Conservation (phyloP, 2,329 filamentous ascomycete genomes). For the Ophiostoma novo-ulmi region DNA sequence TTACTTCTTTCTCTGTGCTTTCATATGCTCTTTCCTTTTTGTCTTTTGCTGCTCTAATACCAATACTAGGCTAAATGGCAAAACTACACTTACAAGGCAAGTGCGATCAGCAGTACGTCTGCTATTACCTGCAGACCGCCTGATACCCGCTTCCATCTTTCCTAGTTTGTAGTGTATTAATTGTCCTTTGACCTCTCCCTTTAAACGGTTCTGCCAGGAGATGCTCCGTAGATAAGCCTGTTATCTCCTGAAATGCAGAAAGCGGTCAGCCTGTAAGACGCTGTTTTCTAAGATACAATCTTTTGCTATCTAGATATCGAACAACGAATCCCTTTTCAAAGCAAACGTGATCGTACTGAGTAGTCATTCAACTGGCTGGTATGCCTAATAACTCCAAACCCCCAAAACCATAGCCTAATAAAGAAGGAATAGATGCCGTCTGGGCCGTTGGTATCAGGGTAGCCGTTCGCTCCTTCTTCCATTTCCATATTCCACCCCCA, state of each 20-base stretch:
- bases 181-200: neutral
- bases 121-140: neutral
- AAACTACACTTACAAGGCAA: neutral
- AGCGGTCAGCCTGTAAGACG: conserved; percentile 14
- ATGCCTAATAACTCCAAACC: no score
- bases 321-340: neutral
- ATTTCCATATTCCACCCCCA: neutral
- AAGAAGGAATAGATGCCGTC: neutral
- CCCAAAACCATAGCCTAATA: neutral
- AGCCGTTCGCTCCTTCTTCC: conserved; percentile 1
- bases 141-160: neutral
- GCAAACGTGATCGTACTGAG: neutral
- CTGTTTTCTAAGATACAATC: neutral
- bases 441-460: neutral
- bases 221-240: conserved; percentile 9
- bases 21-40: no score
- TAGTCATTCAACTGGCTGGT: neutral
- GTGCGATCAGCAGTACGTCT: conserved; percentile 9
- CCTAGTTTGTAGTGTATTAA: neutral
- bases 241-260: conserved; percentile 6
- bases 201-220: conserved; percentile 9
- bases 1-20: no score
- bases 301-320: neutral
- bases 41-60: neutral
- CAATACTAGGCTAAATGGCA: neutral